Conservation (phyloP, 495 filamentous ascomycete genomes). For the Lasiosphaeriaceae sp. region DNA sequence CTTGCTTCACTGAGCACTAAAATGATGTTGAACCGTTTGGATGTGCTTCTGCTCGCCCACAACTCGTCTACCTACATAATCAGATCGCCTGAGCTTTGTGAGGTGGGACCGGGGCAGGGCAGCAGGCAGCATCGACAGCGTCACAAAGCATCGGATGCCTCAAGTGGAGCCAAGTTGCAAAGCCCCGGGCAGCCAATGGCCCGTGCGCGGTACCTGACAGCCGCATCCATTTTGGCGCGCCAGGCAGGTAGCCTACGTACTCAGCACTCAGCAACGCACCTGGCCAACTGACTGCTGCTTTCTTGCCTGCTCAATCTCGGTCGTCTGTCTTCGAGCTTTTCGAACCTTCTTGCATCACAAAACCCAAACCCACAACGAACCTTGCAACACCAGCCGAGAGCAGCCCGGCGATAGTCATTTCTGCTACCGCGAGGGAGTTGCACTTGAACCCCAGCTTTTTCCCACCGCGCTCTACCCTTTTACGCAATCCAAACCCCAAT, state of each 20-base stretch:
- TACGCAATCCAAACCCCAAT: background rate
- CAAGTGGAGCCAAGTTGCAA: background rate
- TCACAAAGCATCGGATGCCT: background rate
- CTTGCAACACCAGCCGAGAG: background rate
- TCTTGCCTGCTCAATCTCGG: conserved; percentile 21
- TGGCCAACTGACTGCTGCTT: too few species aligned
- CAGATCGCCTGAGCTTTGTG: too few species aligned
- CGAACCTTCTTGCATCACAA: conserved; percentile 24
- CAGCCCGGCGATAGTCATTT: background rate
- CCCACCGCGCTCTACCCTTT: conserved; percentile 2
- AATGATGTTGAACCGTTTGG: too few species aligned
- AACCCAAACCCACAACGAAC: background rate
- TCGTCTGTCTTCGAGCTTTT: conserved; percentile 20
- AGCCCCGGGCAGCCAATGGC: background rate
- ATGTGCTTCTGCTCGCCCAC: too few species aligned
- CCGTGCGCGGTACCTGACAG: conserved; percentile 4
- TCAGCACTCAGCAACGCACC: background rate
- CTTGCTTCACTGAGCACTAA: too few species aligned
- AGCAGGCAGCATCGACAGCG: conserved; percentile 7
- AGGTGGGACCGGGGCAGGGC: too few species aligned
- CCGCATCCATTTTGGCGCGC: background rate
- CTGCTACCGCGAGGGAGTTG: background rate
- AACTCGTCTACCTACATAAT: too few species aligned
- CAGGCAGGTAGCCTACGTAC: conserved; percentile 8
- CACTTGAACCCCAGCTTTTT: background rate